phyloP scores from a whole-genome alignment of 495 filamentous ascomycete genomes.

The Talaromyces borbonicus region DNA sequence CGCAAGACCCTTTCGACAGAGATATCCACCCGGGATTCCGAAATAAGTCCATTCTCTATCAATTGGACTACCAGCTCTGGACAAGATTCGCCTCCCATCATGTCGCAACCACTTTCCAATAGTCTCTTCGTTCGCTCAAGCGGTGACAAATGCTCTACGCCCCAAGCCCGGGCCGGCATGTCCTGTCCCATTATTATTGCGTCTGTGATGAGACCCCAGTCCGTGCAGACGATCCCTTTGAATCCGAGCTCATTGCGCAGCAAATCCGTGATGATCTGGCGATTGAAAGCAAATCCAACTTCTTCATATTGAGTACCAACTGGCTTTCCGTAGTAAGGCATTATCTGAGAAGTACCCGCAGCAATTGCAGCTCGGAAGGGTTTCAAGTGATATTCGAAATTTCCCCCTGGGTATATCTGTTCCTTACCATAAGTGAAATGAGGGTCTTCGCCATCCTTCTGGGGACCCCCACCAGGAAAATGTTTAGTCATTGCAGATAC shows the following conservation, averaged over 20 bases:
- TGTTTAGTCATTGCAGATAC: constrained; percentile 27
- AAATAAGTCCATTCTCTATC: not conserved
- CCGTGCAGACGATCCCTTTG: constrained; percentile 24
- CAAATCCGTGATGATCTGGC: constrained; percentile 21
- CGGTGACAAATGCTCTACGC: not conserved
- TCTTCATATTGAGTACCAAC: constrained; percentile 8
- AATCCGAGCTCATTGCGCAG: constrained; percentile 25
- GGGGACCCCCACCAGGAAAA: constrained; percentile 27
- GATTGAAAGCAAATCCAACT: constrained; percentile 16
- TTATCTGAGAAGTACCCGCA: constrained; percentile 22
- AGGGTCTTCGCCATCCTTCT: constrained; percentile 26
- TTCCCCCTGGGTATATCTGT: constrained; percentile 24
- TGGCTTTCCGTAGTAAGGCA: constrained; percentile 19
- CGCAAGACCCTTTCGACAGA: constrained; percentile 7
- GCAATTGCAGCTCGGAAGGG: constrained; percentile 11
- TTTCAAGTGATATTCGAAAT: constrained; percentile 21
- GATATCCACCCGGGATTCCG: not conserved
- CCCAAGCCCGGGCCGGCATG: not conserved
- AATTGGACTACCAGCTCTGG: not conserved
- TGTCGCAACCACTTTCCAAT: not conserved
- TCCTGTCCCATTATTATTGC: not conserved
- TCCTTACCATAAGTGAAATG: constrained; percentile 29
- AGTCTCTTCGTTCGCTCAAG: not conserved
- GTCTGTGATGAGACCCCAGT: constrained; percentile 21
- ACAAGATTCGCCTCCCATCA: not conserved